A percentile compares a stretch with the other conserved stretches of the same genome.
Conservation (phyloP, 345 rosid species). For the Ceriops zippeliana region DNA sequence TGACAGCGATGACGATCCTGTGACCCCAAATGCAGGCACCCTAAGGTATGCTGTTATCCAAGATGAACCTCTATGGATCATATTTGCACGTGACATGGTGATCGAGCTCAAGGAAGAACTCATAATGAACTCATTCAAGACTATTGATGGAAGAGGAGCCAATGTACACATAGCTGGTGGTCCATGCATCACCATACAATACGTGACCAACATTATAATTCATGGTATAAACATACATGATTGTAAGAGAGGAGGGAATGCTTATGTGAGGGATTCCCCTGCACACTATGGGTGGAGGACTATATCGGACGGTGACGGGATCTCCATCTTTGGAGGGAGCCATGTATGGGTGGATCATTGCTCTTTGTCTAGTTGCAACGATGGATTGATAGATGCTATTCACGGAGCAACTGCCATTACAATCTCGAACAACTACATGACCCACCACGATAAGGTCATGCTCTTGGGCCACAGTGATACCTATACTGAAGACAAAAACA, state of each 20-base stretch:
- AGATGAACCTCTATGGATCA: constrained; percentile 28
- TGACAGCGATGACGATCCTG: constrained; percentile 16
- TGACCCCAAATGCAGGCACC: constrained; percentile 25
- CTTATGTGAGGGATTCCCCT: constrained; percentile 30
- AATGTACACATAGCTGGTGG: constrained; percentile 29
- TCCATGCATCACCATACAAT: constrained; percentile 30
- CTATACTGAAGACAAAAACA: constrained; percentile 21
- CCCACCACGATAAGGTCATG: constrained; percentile 32
- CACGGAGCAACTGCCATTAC: constrained; percentile 32
- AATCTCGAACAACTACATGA: constrained; percentile 26
- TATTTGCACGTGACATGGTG: constrained; percentile 23
- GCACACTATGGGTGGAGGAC: constrained; percentile 33
- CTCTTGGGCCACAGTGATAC: constrained; percentile 30
- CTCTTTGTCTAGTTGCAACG: constrained; percentile 26
- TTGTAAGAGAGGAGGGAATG: constrained; percentile 29
- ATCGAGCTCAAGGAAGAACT: constrained; percentile 23
- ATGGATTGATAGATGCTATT: constrained; percentile 31
- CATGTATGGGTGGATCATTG: constrained; percentile 35
- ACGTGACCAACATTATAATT: constrained; percentile 30
- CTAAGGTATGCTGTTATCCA: constrained; percentile 23
- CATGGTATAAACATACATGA: constrained; percentile 32
- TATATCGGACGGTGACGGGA: constrained; percentile 31
- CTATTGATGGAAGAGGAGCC: constrained; percentile 30
- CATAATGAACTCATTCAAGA: constrained; percentile 33
- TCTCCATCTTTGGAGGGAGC: constrained; percentile 32